A percentile compares a stretch with the other conserved stretches of the same genome.
These are phyloP conservation scores for Cercophora samala DNA, from an alignment of 495 filamentous ascomycete species.

Conservation along the genomic window DNA sequence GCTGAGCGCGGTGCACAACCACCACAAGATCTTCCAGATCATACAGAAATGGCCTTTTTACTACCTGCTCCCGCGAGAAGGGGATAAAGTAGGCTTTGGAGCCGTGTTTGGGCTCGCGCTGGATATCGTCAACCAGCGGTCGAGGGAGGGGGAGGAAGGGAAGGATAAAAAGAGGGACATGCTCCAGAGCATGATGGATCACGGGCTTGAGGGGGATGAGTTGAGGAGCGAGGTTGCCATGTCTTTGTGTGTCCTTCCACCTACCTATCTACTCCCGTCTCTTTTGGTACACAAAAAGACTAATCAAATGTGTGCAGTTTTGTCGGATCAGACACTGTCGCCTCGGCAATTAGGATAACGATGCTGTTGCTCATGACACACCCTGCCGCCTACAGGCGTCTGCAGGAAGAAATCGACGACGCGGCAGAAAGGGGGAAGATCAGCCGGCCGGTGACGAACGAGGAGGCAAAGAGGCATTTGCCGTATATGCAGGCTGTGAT, in stretches of 20 bases:
- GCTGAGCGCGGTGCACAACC: slow-evolving; percentile 48
- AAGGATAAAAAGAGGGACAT: slow-evolving; percentile 31
- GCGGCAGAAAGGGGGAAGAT: slow-evolving; percentile 35
- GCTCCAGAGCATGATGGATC: slow-evolving; percentile 44
- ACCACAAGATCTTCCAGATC: slow-evolving; percentile 53
- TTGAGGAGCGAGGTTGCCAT: slow-evolving; percentile 41
- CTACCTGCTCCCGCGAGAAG: slow-evolving; percentile 19
- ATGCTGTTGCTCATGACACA: slow-evolving; percentile 52
- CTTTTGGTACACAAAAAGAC: slow-evolving; percentile 20
- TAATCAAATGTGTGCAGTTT: slow-evolving; percentile 41
- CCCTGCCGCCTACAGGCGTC: slow-evolving; percentile 45
- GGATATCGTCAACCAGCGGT: not conserved
- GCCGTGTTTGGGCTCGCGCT: slow-evolving; percentile 27
- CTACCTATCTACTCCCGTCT: no score
- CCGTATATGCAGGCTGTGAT: slow-evolving; percentile 48
- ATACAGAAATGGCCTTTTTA: slow-evolving; percentile 37
- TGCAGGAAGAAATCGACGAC: slow-evolving; percentile 56
- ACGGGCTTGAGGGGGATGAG: slow-evolving; percentile 39
- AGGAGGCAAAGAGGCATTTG: slow-evolving; percentile 38
- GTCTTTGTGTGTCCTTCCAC: slow-evolving; percentile 41
- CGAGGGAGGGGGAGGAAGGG: not conserved
- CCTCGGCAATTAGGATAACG: slow-evolving; percentile 53
- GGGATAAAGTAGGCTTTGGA: slow-evolving; percentile 23
- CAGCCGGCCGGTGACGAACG: slow-evolving; percentile 33
- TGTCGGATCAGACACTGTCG: slow-evolving; percentile 64